Base-by-base conservation (phyloP, 768 basidiomycete genomes). In the Cubamyces sp. region DNA sequence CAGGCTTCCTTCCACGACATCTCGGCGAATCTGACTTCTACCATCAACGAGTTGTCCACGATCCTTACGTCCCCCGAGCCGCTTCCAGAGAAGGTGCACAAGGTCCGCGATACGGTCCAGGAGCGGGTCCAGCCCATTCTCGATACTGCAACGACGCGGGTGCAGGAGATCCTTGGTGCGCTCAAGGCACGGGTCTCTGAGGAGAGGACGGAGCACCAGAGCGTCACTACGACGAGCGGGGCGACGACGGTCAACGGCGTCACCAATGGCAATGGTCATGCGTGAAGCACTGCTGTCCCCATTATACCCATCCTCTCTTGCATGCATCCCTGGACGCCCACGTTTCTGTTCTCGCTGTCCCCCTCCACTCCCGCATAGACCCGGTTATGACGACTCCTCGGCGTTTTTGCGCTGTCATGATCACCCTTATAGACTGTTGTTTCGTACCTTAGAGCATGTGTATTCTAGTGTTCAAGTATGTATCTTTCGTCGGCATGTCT, bases 101-200 rank as follows among this genome's bases (percentile, higher is more conserved):
- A 82, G 60, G 76, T 91, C 19, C 73, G 79, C 23, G 75, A 79
- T 54, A 84, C 88, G 56, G 86, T 91, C 25, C 82, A 78, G 68
- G 81, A 82, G 25, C 82, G 82, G 37, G 83, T 91, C 23, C 76
- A 77, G 26, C 90, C 90, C 19, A 70, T 90, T 54, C 78, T 91
- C 15, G 86, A 87, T 18, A 72, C 72, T 8, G 71, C 74, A 7
- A 59, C 69, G 19, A 64, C 66, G 46, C 71, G 73, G 11, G 63
- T 75, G 12, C 72, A 74, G 58, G 75, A 70, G 54, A 69, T 74
- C 34, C 70, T 77, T 4, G 54, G 41, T 25, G 55, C 61, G 46
- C 25, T 68, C 30, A 63, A 54, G 59, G 58, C 54, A 61, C 62
- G 23, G n/a, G 58, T 64, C 1, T 60, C 63, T 37, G 63, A 64